Evolutionary conservation across 805 yeast species (phyloP), one percentile per base, ranked within the genome.

Genomic region (Pichia scutulata): DNA sequence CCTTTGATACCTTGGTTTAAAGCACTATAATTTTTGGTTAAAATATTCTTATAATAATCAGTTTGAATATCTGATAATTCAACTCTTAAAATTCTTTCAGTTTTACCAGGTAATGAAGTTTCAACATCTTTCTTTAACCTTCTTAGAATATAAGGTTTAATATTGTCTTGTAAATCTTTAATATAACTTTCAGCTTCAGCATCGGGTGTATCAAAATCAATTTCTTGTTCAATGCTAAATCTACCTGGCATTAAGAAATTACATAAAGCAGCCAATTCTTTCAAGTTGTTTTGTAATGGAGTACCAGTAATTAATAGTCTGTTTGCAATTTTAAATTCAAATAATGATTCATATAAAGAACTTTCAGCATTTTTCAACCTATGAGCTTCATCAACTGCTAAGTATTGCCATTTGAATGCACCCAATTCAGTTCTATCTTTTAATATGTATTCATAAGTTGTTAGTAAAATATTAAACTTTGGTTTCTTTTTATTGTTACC

Each of bases 361-460:
- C 93, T 82, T 65, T 90, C 97, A 0, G 96, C 87, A 64, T 93
- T 93, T 60, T 93, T 93, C 63, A 93, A 75, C 63, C 99, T 78
- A 70, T 93, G 99, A 6, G 99, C 99, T 70, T 93, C 99, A 68
- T 93, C 99, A 24, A 93, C 98, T 2, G 99, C 99, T 57, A 95
- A 70, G 64, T 85, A 93, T 65, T 90, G 97, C 99, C 99, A 93
- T 65, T 78, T 85, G 52, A 93, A 78, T 26, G 79, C 64, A 5
- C 97, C 96, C 47, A 93, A 75, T 53, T 86, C 95, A 23, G 72
- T 58, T 41, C 89, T 75, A 66, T 93, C 99, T 62, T 93, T 93
- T 63, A 93, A 75, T 56, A 93, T 90, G 65, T 93, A 93, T 70
- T 93, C 99, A 65, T 93, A 93, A 3, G 99, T 93, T 2, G 99